Evolutionary conservation across 2,329 filamentous ascomycete genomes (phyloP), one percentile per base, ranked within the genome.

Genomic region (Monilinia laxa): DNA sequence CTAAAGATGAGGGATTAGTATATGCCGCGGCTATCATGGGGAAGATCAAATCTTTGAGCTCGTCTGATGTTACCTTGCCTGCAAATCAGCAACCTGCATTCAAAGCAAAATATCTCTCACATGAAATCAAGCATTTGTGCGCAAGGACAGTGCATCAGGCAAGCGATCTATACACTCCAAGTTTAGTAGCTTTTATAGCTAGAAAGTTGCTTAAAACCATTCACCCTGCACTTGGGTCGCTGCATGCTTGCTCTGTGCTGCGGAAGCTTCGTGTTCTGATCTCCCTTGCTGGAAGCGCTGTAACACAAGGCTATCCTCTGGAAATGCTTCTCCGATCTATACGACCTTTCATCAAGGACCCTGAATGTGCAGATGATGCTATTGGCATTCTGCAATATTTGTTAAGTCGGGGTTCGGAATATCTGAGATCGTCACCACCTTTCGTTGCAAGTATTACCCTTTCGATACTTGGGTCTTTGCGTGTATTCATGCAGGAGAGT

Each of bases 251-350:
- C 75, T 90, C 92, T 1, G 87, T 97, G 4, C 84, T 99, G 62
- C 88, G 93, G 51, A 97, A 96, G 75, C 84, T 98, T 57, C 85
- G 93, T 45, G 85, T 97, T 11, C 79, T 98, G 20, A 84, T 98
- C 35, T 90, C 87, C 68, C 80, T 98, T 56, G 90, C 92, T 35
- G 93, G 92, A 0, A 77, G 85, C 0, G 83, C 88, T 62, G 91
- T 90, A n/a, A 81, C 90, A 31, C 81, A 86, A 52, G 90, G 90
- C 0, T 98, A 98, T 75, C 91, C 92, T 14, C 77, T 97, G 18
- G 92, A 99, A 77, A 95, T 97, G 91, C 82, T 96, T 0, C 82
- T 99, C 1, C 91, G 93, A 73, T 89, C 90, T 1, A 82, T 97
- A 25, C 84, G 90, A 12, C 87, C 88, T 0, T 96, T 93, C 71